Conservation (phyloP, 257 asterid genomes). For the Cruciata laevipes region DNA sequence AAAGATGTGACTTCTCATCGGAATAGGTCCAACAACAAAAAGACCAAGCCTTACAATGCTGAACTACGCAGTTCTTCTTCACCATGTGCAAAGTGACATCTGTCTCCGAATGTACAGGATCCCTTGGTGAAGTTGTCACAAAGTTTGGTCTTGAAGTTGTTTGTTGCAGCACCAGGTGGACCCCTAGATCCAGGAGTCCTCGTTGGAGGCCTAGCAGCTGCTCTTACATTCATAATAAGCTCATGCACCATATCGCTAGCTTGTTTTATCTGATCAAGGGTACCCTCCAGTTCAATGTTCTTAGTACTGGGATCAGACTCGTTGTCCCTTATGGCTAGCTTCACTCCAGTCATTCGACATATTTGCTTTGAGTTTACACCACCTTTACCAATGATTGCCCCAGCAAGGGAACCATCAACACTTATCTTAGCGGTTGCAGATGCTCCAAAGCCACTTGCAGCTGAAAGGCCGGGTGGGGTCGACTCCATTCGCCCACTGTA, state of each 20-base stretch:
- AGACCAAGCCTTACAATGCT: conserved; percentile 18
- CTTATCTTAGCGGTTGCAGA: conserved; percentile 78
- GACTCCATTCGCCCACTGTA: conserved; percentile 45
- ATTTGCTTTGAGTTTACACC: conserved; percentile 76
- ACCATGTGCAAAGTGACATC: conserved; percentile 86
- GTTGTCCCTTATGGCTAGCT: conserved; percentile 60
- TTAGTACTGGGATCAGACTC: conserved; percentile 53
- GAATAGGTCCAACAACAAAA: background rate
- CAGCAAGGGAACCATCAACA: conserved; percentile 66
- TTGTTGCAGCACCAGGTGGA: conserved; percentile 30
- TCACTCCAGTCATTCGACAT: conserved; percentile 62
- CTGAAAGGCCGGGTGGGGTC: conserved; percentile 30
- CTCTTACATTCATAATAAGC: conserved; percentile 41
- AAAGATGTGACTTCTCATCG: background rate
- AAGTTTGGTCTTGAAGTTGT: conserved; percentile 56
- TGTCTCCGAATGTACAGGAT: conserved; percentile 62
- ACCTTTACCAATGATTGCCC: conserved; percentile 67
- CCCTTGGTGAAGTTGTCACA: conserved; percentile 69
- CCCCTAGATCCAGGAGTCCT: conserved; percentile 28
- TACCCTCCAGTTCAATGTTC: conserved; percentile 75
- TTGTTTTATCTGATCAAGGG: conserved; percentile 65
- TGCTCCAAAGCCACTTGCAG: conserved; percentile 55
- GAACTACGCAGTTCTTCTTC: conserved; percentile 59
- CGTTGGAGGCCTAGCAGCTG: conserved; percentile 31
- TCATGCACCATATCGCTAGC: conserved; percentile 86